Conservation (phyloP, 805 yeast species). For the Candida lessepsii region DNA sequence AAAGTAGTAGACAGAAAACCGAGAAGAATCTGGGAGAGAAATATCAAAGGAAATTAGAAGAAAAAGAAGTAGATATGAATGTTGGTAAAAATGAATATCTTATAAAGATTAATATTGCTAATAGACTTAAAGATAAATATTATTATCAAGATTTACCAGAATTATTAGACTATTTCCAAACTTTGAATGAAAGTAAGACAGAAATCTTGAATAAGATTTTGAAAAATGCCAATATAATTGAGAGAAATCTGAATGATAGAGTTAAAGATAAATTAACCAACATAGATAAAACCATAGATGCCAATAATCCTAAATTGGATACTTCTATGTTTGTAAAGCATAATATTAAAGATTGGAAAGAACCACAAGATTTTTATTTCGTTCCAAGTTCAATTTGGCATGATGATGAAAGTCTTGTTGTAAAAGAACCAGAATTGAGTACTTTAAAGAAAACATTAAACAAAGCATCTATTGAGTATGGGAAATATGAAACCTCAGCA, state of each 20-base stretch:
- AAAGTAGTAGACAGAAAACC: slow-evolving; percentile 69
- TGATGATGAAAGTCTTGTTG: slow-evolving; percentile 78
- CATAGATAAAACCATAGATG: slow-evolving; percentile 56
- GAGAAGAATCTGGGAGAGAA: slow-evolving; percentile 55
- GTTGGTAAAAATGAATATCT: slow-evolving; percentile 81
- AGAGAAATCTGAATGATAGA: slow-evolving; percentile 46
- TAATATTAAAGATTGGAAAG: slow-evolving; percentile 71
- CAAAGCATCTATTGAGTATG: slow-evolving; percentile 35
- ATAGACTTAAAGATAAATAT: slow-evolving; percentile 88
- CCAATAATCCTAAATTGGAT: slow-evolving; percentile 72
- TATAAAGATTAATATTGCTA: slow-evolving; percentile 77
- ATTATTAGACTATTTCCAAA: slow-evolving; percentile 79
- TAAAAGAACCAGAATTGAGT: slow-evolving; percentile 55
- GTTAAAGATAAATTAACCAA: slow-evolving; percentile 50
- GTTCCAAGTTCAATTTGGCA: slow-evolving; percentile 95
- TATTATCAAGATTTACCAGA: slow-evolving; percentile 93
- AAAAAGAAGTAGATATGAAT: slow-evolving; percentile 79
- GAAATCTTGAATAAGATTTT: slow-evolving; percentile 67
- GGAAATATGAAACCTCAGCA: slow-evolving; percentile 41
- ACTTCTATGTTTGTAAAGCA: slow-evolving; percentile 92
- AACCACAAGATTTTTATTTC: slow-evolving; percentile 81
- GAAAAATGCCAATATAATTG: slow-evolving; percentile 59
- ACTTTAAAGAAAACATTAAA: slow-evolving; percentile 55
- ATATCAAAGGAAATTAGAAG: slow-evolving; percentile 52
- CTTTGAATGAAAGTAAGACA: slow-evolving; percentile 76